Evolutionary conservation across 1,284 basidiomycete genomes (phyloP), one percentile per base, ranked within the genome.

Genomic region (Pholiota adiposa): DNA sequence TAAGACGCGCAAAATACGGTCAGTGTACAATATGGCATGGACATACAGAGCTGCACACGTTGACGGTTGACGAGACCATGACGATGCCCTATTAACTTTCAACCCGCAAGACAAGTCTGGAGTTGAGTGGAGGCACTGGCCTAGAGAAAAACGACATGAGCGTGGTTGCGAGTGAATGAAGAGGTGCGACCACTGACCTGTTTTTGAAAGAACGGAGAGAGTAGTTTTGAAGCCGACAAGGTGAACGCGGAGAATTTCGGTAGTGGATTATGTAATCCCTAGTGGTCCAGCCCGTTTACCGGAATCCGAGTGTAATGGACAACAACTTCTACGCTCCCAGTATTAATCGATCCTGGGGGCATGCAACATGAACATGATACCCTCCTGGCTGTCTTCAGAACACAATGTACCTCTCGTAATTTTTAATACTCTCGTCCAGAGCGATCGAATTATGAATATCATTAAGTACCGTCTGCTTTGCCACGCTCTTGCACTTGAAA

Each of bases 11-110:
- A 38, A 58, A 50, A 55, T 54, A 27, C 51, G 12, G 54, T 59
- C 36, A 62, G 34, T 44, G 46, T 41, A 27, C 23, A 29, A 33
- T 50, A 23, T 44, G 52, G 56, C 51, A 63, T 21, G 27, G 50
- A 53, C 49, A 56, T 57, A 43, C 36, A 64, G 48, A 41, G 41
- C 34, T 66, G 69, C 77, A 61, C 71, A 89, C 87, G 71, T 88
- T 89, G 69, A 89, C 75, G 65, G 87, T 88, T 69, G 84, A 72
- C 65, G 86, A 88, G 69, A 76, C 82, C 86, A 88, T 88, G 64
- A 56, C 60, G 58, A 61, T 62, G 63, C 62, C 61, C 63, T 62
- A 58, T 58, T 59, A 54, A 63, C 63, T 58, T 68, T 64, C 65
- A 70, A 69, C 67, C 67, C 48, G 60, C 57, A 57, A 38, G 55